These are phyloP conservation scores for Pyrenopolyporus hunteri DNA, from an alignment of 495 filamentous ascomycete species.

Conservation along the genomic window DNA sequence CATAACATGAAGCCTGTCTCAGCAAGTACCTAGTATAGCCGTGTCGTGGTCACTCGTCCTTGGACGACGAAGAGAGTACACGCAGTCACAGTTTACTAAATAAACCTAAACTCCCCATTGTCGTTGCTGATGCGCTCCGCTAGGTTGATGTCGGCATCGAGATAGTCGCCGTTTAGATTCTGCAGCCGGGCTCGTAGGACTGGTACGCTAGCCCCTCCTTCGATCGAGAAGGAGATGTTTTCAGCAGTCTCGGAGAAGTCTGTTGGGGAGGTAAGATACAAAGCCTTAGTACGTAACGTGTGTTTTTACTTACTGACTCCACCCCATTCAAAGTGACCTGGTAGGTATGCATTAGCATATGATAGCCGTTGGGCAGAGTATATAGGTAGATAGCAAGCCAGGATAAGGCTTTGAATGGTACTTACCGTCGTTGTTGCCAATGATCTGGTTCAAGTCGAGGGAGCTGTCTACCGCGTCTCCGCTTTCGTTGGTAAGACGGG, in stretches of 20 bases:
- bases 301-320: constrained; percentile 2
- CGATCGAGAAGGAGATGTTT: neutral
- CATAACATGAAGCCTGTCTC: no score
- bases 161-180: constrained; percentile 1
- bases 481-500: neutral
- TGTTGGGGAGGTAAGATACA: neutral
- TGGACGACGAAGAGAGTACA: neutral
- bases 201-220: neutral
- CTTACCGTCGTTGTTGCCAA: constrained; percentile 1
- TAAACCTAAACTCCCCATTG: neutral
- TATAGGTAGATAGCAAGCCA: neutral
- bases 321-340: neutral
- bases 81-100: neutral
- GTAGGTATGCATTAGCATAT: neutral
- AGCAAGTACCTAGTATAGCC: no score
- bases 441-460: neutral
- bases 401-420: neutral
- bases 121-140: constrained; percentile 6
- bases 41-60: no score
- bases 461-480: neutral
- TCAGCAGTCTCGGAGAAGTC: neutral
- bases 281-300: neutral
- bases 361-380: neutral
- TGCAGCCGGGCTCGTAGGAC: constrained; percentile 4
- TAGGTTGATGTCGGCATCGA: constrained; percentile 2